Evolutionary conservation across 2,329 filamentous ascomycete species (phyloP), one percentile per base, ranked within the genome.

Genomic region (Fusarium subtropicale): DNA sequence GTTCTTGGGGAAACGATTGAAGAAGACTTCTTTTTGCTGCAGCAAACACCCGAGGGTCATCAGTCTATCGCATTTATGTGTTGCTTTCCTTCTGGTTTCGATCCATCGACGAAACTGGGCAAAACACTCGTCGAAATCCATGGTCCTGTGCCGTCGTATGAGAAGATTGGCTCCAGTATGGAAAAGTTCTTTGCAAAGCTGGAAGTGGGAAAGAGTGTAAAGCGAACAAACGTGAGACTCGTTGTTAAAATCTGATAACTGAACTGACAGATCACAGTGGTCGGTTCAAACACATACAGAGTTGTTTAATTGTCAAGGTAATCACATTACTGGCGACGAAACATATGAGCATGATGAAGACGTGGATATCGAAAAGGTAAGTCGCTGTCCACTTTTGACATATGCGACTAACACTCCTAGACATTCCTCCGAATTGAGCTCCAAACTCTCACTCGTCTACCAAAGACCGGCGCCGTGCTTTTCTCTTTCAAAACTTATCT

Each of bases 151-250:
- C 86, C 86, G 1, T 78, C 79, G 1, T 88, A 87, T 56, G 82
- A 86, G 18, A 87, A 84, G 76, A 87, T 88, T 30, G 85, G 82
- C 0, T 71, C 77, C 0, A 87, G 85, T 61, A 87, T 88, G 85
- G 85, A 88, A 74, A 79, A 81, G 8, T 87, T 84, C 73, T 87
- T 88, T 64, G 69, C 73, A 4, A 81, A 79, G 48, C 53, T 87
- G 0, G 78, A 83, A 44, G 82, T 82, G 1, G 86, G 85, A 0
- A 85, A 80, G 72, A 79, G 77, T 47, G 82, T 82, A 3, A 85
- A 84, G 73, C 75, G 86, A n/a, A 75, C 82, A 7, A 88, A 88
- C 34, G 85, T 85, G 66, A 56, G 47, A 15, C 28, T 20, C 20
- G 16, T 16, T 1, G 33, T 7, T 3, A n/a, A 2, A 4, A 7